These are phyloP conservation scores for Trypanosoma congolense DNA, from an alignment of 208 protist genomes.

Conservation along the genomic window DNA sequence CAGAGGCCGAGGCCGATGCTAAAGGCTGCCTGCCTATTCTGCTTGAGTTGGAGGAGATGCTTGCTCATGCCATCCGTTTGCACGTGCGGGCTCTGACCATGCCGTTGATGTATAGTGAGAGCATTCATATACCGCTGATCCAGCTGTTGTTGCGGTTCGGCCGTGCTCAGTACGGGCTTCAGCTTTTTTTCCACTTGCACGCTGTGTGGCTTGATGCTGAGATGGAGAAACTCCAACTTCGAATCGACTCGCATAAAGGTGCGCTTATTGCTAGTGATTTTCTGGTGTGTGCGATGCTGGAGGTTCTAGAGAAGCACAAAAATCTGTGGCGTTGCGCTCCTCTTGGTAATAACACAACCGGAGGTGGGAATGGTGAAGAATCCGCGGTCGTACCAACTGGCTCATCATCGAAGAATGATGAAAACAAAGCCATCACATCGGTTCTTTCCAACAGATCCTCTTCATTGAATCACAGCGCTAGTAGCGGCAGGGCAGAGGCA, in stretches of 20 bases:
- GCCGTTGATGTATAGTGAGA: slow-evolving; percentile 67
- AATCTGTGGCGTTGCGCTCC: slow-evolving; percentile 53
- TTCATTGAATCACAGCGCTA: too few relatives aligned
- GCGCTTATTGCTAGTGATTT: slow-evolving; percentile 71
- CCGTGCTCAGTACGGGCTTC: slow-evolving; percentile 38
- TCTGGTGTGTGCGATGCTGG: slow-evolving; percentile 54
- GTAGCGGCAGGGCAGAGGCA: too few relatives aligned
- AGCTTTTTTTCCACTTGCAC: slow-evolving; percentile 58
- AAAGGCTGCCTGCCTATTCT: slow-evolving; percentile 60
- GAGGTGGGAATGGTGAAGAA: neutral
- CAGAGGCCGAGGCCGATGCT: slow-evolving; percentile 41
- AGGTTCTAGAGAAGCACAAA: slow-evolving; percentile 58
- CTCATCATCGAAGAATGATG: too few relatives aligned
- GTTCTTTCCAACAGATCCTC: too few relatives aligned
- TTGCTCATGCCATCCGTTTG: slow-evolving; percentile 42
- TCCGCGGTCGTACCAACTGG: too few relatives aligned
- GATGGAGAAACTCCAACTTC: slow-evolving; percentile 63
- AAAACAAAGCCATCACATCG: too few relatives aligned
- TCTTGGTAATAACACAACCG: neutral
- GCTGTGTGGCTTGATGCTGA: slow-evolving; percentile 62
- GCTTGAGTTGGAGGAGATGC: slow-evolving; percentile 56
- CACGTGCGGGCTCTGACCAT: slow-evolving; percentile 52
- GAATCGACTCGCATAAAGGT: slow-evolving; percentile 49
- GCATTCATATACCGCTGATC: slow-evolving; percentile 69
- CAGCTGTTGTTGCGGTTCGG: slow-evolving; percentile 80